Evolutionary conservation across 495 filamentous ascomycete species (phyloP), one percentile per base, ranked within the genome.

Genomic region (Aspergillus hancockii): DNA sequence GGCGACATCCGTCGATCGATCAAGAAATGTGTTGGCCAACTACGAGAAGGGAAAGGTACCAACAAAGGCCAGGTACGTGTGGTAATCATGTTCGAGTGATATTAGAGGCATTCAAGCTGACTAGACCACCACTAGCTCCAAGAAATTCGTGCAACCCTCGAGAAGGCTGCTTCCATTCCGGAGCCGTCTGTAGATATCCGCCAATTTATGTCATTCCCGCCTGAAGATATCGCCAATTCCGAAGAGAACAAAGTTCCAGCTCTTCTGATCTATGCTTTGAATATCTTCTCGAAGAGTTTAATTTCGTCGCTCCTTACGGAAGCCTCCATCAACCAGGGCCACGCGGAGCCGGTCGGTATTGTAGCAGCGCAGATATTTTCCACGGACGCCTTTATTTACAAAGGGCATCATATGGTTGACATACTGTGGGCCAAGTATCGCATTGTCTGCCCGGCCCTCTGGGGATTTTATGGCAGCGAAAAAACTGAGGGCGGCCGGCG

Each of bases 351-450:
- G 0, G 79, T 98, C 52, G 95, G 94, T 36, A 81, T 95, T 34
- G 72, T 92, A 19, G 80, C 87, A 0, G 87, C 86, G 18, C 83
- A 86, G 49, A 83, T 93, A 22, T 93, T 97, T 66, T 86, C 91
- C 4, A 75, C 81, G 19, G 75, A 83, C 0, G 71, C 80, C 0
- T 88, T 91, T 63, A 74, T 79, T 18, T 91, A 88, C 81, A 82
- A 90, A 30, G 90, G 88, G 3, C 71, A 78, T 32, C 83, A 86
- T 13, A 76, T 98, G 62, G 88, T 92, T 45, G 93, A 97, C 62
- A 89, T 98, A 53, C 72, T 98, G 21, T 83, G 95, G 67, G 92
- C 94, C 30, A 97, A 98, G 69, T 88, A 90, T 60, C 85, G 90
- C 41, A 78, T 87, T 6, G 79, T 84, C 25, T 96, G 92, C 65